phyloP scores from a whole-genome alignment of 2,329 filamentous ascomycete species.

The Paracamarosporium sp. region DNA sequence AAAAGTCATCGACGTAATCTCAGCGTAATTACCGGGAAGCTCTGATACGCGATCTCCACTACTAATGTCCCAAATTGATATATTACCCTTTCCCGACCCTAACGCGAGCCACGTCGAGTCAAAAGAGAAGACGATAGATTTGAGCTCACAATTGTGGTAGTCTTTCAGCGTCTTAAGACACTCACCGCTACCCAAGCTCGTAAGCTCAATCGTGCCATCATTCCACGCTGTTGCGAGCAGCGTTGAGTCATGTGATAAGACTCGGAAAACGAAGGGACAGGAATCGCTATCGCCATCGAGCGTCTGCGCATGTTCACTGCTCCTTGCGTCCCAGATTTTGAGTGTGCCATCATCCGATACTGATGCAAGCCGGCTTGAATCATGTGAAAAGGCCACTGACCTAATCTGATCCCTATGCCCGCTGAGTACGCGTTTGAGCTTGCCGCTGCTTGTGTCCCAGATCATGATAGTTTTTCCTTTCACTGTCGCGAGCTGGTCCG shows the following conservation, averaged over 20 bases:
- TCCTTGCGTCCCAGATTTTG: neutral
- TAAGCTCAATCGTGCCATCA: neutral
- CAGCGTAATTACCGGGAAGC: no score
- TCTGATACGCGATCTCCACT: no score
- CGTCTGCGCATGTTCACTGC: constrained; percentile 15
- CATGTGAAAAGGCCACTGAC: constrained; percentile 54
- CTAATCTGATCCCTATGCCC: constrained; percentile 42
- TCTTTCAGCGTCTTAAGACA: neutral
- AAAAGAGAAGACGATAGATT: neutral
- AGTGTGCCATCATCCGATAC: neutral
- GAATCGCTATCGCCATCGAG: neutral
- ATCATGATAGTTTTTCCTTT: no score
- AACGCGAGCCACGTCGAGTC: no score
- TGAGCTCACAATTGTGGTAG: neutral
- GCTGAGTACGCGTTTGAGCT: constrained; percentile 20
- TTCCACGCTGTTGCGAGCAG: neutral
- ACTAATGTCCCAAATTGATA: no score
- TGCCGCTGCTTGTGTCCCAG: constrained; percentile 7
- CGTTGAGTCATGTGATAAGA: constrained; percentile 7
- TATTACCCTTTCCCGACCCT: no score
- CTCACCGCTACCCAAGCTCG: neutral
- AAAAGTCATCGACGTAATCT: no score
- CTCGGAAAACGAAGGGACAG: neutral
- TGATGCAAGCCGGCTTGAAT: neutral
- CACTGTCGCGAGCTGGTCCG: no score